Percentiles rank a stretch among this genome's conserved stretches.
These are phyloP conservation scores for Aegilops sharonensis DNA, from an alignment of 176 grass and related monocot species.

Conservation along the genomic window DNA sequence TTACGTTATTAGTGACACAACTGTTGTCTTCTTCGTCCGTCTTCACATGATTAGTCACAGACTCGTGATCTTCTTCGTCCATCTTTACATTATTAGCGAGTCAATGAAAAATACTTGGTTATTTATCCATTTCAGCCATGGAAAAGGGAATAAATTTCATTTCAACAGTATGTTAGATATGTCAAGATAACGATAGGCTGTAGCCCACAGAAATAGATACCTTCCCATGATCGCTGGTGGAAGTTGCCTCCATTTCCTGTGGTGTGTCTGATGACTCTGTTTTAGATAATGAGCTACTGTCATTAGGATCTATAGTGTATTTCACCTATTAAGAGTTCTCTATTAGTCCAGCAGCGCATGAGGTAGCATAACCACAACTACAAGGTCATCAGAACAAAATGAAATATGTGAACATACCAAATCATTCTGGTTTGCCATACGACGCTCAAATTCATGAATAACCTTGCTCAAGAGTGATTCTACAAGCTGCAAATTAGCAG, in stretches of 20 bases:
- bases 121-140: constrained; percentile 22
- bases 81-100: neutral
- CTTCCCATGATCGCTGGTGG: constrained; percentile 28
- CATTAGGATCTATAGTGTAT: constrained; percentile 40
- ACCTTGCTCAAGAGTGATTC: constrained; percentile 79
- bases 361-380: neutral
- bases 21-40: constrained; percentile 1
- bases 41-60: constrained; percentile 2
- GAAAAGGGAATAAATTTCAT: constrained; percentile 19
- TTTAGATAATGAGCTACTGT: constrained; percentile 38
- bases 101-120: constrained; percentile 11
- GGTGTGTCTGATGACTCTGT: constrained; percentile 31
- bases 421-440: constrained; percentile 57
- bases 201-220: constrained; percentile 38
- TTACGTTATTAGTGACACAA: neutral
- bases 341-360: constrained; percentile 22
- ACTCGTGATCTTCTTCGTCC: constrained; percentile 8
- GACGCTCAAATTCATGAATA: constrained; percentile 74
- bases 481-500: constrained; percentile 58
- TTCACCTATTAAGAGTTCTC: constrained; percentile 48
- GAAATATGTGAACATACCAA: constrained; percentile 40
- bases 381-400: constrained; percentile 25
- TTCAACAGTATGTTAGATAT: constrained; percentile 4
- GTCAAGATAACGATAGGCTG: constrained; percentile 12
- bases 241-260: constrained; percentile 35